Percentiles rank a stretch among this genome's conserved stretches.
Conservation (phyloP, 768 basidiomycete genomes). For the Chalciporus piperatus region DNA sequence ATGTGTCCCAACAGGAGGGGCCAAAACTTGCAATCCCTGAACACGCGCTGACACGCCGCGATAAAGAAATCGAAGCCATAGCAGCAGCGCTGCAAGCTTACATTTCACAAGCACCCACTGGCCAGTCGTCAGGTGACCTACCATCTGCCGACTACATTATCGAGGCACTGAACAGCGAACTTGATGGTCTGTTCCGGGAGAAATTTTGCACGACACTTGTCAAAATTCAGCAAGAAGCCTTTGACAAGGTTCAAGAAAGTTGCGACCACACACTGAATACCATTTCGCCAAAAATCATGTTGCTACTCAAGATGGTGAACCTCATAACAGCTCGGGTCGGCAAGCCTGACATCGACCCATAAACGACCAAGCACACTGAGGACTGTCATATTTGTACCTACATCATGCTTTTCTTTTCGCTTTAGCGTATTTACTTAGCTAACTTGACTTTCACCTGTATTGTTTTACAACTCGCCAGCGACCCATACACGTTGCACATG, state of each 20-base stretch:
- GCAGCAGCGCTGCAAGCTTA: slow-evolving; percentile 30
- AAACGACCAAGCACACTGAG: slow-evolving; percentile 4
- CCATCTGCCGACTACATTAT: slow-evolving; percentile 32
- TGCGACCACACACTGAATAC: slow-evolving; percentile 21
- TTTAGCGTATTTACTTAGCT: too few species aligned
- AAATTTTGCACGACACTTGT: slow-evolving; percentile 19
- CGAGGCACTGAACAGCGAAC: slow-evolving; percentile 22
- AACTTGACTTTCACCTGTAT: background rate
- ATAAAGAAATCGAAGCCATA: slow-evolving; percentile 30
- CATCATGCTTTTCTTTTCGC: background rate
- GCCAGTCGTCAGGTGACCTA: slow-evolving; percentile 11
- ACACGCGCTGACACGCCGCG: slow-evolving; percentile 15
- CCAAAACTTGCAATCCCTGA: slow-evolving; percentile 10
- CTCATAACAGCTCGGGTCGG: slow-evolving; percentile 28
- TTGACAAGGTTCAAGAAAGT: slow-evolving; percentile 19
- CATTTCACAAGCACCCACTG: slow-evolving; percentile 26
- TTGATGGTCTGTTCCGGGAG: slow-evolving; percentile 25
- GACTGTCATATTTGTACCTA: background rate
- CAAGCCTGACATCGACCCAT: slow-evolving; percentile 14
- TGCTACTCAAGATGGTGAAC: slow-evolving; percentile 31
- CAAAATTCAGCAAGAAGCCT: slow-evolving; percentile 25
- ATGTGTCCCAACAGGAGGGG: slow-evolving; percentile 10
- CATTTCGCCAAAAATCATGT: slow-evolving; percentile 25
- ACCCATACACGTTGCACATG: background rate
- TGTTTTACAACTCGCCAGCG: background rate